Evolutionary conservation across 2,329 filamentous ascomycete species (phyloP).

Genomic region (Graphilbum sp.): DNA sequence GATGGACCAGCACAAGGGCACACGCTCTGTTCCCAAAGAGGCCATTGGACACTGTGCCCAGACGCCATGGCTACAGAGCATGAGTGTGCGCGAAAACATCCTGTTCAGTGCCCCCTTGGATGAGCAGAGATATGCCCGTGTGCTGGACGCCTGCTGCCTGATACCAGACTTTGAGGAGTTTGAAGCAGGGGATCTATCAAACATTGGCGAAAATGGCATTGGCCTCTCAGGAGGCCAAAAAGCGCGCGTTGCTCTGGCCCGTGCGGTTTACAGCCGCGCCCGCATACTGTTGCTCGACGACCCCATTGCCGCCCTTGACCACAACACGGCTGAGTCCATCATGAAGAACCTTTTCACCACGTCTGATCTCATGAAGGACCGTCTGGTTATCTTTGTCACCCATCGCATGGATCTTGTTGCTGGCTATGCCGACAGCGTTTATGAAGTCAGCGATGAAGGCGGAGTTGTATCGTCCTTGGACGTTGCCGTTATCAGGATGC

Average conservation of each 20-base stretch:
- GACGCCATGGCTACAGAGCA: constrained; percentile 48
- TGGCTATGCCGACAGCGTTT: constrained; percentile 54
- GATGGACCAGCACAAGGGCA: constrained; percentile 46
- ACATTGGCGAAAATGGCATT: constrained; percentile 45
- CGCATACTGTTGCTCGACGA: constrained; percentile 45
- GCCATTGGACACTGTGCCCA: constrained; percentile 41
- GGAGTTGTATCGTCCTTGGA: constrained; percentile 19
- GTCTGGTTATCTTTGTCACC: constrained; percentile 66
- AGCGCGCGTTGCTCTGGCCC: constrained; percentile 44
- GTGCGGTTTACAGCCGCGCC: constrained; percentile 42
- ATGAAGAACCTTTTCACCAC: constrained; percentile 39
- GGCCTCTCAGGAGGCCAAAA: constrained; percentile 48
- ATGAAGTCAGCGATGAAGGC: constrained; percentile 49
- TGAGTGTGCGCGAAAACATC: constrained; percentile 49
- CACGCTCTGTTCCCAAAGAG: constrained; percentile 27
- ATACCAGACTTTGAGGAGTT: constrained; percentile 38
- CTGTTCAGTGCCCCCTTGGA: constrained; percentile 42
- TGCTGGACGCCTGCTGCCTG: constrained; percentile 44
- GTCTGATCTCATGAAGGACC: constrained; percentile 26
- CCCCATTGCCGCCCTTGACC: constrained; percentile 45
- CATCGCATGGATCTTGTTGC: constrained; percentile 65
- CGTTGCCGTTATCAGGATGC: constrained; percentile 1
- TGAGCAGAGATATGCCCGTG: constrained; percentile 35
- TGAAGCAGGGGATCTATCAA: constrained; percentile 37
- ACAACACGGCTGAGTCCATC: constrained; percentile 43